Base-by-base conservation (phyloP, 176 grass and related monocot genomes). In the Calamus simplicifolius region DNA sequence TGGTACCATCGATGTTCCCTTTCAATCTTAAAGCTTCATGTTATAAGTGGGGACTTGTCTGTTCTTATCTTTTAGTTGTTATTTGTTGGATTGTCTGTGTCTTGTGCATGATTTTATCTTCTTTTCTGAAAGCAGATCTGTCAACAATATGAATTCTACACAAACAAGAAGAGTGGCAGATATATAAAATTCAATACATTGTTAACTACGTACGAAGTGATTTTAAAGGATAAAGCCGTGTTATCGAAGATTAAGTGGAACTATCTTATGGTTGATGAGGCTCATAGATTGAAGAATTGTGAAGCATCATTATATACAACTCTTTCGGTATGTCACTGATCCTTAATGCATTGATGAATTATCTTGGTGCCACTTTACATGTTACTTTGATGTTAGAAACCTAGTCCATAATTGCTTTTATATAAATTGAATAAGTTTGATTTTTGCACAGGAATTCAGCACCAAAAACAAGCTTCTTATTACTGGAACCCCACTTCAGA, bases 241-340 rank as follows among this genome's bases (percentile, higher is more conserved):
- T 80, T 98, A 72, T 92, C 93, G 25, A 98, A 98, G 71, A 92
- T 98, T 67, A 86, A 78, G 75, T 98, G 93, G 93, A 98, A 81
- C 61, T 98, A 98, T 77, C 73, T 98, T 69, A 98, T 98, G 93
- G 93, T 98, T 70, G 93, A 98, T 81, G 93, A 98, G 77, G 93
- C 87, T 12, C 93, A 98, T 49, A 85, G 93, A 50, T 72, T 98
- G 58, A 98, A 98, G 68, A 98, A 98, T 69, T 77, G 69, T 92
- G 93, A 98, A 88, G 93, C 93, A 29, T 98, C 93, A 54, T 67
- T 98, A 17, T 98, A 98, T 68, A 98, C 38, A 1, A 80, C 54
- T 80, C 93, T 98, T 69, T 82, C 76, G 88, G 93, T 98, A 85
- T 61, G 75, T 43, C 2, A 6, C 35, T 2, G 0, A 10, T 43